These are phyloP conservation scores for Phytomonas sp. DNA, from an alignment of 208 protist genomes.

Conservation along the genomic window DNA sequence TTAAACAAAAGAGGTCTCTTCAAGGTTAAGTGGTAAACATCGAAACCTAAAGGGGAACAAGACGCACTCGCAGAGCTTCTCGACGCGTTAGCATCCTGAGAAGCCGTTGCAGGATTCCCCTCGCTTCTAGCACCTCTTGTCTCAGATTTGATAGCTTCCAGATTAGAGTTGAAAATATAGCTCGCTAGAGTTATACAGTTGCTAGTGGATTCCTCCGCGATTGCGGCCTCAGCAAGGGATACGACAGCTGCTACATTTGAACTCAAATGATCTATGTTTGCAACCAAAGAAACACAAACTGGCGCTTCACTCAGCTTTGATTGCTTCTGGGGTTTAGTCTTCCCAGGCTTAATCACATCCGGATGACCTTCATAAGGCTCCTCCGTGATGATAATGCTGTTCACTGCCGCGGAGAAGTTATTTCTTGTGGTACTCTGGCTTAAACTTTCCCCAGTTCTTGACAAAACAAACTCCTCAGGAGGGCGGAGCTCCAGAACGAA, in stretches of 20 bases:
- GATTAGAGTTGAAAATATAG: background rate
- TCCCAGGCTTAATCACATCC: background rate
- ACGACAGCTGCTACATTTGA: background rate
- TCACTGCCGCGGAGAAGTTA: conserved; percentile 26
- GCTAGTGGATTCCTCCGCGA: background rate
- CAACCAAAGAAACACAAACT: background rate
- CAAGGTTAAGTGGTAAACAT: background rate
- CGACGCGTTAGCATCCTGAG: background rate
- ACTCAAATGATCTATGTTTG: background rate
- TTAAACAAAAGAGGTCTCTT: background rate
- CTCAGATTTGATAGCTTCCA: background rate
- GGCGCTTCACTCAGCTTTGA: background rate
- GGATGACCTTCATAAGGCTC: background rate
- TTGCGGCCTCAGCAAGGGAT: background rate
- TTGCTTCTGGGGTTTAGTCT: background rate
- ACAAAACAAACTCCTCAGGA: conserved; percentile 29
- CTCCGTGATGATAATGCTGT: conserved; percentile 27
- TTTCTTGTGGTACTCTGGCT: conserved; percentile 15
- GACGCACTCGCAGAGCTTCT: background rate
- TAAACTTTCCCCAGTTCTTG: background rate
- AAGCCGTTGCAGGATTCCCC: background rate
- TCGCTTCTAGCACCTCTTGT: background rate
- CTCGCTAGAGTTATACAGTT: background rate
- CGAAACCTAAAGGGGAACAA: background rate
- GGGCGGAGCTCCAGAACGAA: conserved; percentile 37